Evolutionary conservation across 805 yeast genomes (phyloP).

Genomic region (Pichia manshurica): DNA sequence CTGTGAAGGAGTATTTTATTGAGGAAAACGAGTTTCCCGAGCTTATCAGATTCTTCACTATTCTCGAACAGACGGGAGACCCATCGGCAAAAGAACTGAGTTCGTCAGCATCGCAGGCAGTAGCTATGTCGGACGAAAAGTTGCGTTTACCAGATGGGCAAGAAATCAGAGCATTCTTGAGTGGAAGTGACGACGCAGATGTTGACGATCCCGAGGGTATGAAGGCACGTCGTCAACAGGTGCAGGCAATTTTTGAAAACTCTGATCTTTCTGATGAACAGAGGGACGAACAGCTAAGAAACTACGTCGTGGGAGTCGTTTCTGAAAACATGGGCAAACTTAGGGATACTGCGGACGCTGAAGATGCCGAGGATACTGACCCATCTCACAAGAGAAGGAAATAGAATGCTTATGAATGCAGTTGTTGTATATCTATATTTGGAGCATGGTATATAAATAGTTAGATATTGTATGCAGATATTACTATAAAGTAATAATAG

Average conservation of each 20-base stretch:
- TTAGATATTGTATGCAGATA: background rate
- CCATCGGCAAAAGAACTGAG: background rate
- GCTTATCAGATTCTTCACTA: conserved; percentile 52
- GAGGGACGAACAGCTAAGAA: conserved; percentile 72
- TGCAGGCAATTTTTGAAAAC: conserved; percentile 56
- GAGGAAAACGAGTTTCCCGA: conserved; percentile 87
- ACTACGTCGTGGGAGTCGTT: conserved; percentile 60
- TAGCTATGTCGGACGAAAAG: conserved; percentile 4
- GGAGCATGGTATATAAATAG: background rate
- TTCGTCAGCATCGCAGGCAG: background rate
- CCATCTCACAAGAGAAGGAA: conserved; percentile 22
- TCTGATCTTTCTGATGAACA: conserved; percentile 52
- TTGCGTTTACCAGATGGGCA: conserved; percentile 33
- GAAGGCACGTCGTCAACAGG: conserved; percentile 52
- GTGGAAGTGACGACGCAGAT: conserved; percentile 18
- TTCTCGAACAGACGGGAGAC: conserved; percentile 9
- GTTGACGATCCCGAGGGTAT: conserved; percentile 36
- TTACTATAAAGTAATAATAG: background rate
- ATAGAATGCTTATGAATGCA: conserved; percentile 3
- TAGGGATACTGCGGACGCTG: conserved; percentile 12
- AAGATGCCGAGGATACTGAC: conserved; percentile 1
- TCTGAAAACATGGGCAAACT: conserved; percentile 35
- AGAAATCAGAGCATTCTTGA: conserved; percentile 50
- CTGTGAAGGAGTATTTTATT: conserved; percentile 65
- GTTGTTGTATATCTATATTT: background rate